Conservation (phyloP, 2,329 filamentous ascomycete species). For the Chrysoporthe deuterocubensis region DNA sequence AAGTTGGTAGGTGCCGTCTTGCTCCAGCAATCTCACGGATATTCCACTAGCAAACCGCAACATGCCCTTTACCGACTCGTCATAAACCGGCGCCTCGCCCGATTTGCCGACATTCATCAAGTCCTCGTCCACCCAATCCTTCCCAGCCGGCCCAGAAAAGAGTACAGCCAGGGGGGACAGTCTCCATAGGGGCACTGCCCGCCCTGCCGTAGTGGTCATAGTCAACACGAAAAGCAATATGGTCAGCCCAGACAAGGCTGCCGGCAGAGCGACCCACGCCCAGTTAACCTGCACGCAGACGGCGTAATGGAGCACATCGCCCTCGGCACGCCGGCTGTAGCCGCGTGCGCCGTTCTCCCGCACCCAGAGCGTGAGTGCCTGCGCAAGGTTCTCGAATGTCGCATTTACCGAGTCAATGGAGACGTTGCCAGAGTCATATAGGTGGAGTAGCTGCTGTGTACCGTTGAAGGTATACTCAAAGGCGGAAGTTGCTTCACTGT, state of each 20-base stretch:
- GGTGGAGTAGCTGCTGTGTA: not conserved
- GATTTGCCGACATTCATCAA: not conserved
- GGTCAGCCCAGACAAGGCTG: not conserved
- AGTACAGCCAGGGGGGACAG: constrained; percentile 8
- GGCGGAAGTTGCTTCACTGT: not conserved
- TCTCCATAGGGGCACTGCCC: constrained; percentile 15
- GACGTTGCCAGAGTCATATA: constrained; percentile 1
- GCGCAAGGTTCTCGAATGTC: constrained; percentile 11
- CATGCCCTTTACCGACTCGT: not conserved
- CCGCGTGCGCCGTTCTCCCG: not conserved
- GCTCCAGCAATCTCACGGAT: not conserved
- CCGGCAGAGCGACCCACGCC: constrained; percentile 17
- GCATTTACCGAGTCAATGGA: not conserved
- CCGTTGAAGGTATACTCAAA: not conserved
- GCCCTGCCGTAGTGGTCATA: not conserved
- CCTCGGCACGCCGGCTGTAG: constrained; percentile 4
- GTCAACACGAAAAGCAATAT: constrained; percentile 8
- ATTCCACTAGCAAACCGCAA: not conserved
- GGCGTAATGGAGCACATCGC: constrained; percentile 7
- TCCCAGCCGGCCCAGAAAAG: constrained; percentile 13
- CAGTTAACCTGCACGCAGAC: constrained; percentile 16
- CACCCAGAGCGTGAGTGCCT: constrained; percentile 7
- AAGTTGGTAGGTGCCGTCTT: not conserved
- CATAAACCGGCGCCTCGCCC: not conserved
- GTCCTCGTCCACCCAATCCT: constrained; percentile 7